Percentiles rank a stretch among this genome's conserved stretches.
Conservation (phyloP, 345 rosid genomes). For the Adansonia digitata region DNA sequence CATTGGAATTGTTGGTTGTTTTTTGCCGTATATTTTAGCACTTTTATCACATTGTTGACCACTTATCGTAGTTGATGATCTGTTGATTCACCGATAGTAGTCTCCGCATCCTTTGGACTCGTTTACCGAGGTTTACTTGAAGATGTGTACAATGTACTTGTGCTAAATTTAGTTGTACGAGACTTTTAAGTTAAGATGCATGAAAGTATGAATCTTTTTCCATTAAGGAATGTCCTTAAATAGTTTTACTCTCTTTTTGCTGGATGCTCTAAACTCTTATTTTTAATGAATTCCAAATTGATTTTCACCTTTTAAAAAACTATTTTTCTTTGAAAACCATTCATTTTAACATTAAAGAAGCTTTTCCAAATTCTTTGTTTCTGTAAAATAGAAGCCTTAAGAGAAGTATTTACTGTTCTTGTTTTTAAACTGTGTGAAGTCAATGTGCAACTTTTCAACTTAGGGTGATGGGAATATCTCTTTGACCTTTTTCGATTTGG, state of each 20-base stretch:
- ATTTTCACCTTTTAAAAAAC: background rate
- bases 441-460: background rate
- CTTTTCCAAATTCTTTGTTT: too few species aligned
- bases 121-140: background rate
- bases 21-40: background rate
- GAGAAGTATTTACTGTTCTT: background rate
- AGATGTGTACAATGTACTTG: background rate
- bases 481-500: background rate
- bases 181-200: background rate
- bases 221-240: background rate
- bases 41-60: background rate
- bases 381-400: background rate
- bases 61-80: background rate
- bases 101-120: background rate
- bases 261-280: background rate
- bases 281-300: background rate
- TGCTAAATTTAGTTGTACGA: background rate
- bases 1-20: background rate
- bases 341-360: background rate
- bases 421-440: background rate
- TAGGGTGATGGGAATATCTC: background rate
- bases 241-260: background rate
- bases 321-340: background rate
- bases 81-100: background rate
- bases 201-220: background rate